Evolutionary conservation across 345 rosid species (phyloP).

Genomic region (Eucalyptus pumila): DNA sequence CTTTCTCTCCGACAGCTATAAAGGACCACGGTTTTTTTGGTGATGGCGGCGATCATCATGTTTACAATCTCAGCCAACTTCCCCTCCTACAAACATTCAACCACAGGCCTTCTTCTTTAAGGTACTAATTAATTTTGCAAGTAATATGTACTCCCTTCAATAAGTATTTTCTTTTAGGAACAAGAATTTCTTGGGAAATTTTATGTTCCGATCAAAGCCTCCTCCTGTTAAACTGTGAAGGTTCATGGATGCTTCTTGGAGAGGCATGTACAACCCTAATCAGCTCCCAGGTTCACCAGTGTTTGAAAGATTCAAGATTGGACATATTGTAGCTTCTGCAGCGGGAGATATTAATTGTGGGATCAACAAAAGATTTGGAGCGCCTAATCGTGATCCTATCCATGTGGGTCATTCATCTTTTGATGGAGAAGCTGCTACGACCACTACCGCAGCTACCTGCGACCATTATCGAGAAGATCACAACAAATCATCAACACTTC

Average conservation of each 20-base stretch:
- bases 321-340: not conserved
- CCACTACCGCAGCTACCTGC: not conserved
- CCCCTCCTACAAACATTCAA: slow-evolving; percentile 49
- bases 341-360: not conserved
- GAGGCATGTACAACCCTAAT: not conserved
- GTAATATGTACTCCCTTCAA: not conserved
- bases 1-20: not conserved
- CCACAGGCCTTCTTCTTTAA: slow-evolving; percentile 27
- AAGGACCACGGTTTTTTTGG: slow-evolving; percentile 38
- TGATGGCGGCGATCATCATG: slow-evolving; percentile 28
- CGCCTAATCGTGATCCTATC: not conserved
- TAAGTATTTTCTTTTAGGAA: not conserved
- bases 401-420: not conserved
- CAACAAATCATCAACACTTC: not conserved
- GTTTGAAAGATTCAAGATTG: not conserved
- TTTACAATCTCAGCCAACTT: slow-evolving; percentile 49
- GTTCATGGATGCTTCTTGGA: not conserved
- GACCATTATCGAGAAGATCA: not conserved
- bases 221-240: not conserved
- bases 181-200: not conserved
- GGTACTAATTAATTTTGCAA: not conserved
- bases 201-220: not conserved
- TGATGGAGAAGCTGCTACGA: not conserved
- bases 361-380: not conserved
- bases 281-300: not conserved